These are phyloP conservation scores for Melastoma candidum DNA, from an alignment of 441 rosid species.

Conservation along the genomic window DNA sequence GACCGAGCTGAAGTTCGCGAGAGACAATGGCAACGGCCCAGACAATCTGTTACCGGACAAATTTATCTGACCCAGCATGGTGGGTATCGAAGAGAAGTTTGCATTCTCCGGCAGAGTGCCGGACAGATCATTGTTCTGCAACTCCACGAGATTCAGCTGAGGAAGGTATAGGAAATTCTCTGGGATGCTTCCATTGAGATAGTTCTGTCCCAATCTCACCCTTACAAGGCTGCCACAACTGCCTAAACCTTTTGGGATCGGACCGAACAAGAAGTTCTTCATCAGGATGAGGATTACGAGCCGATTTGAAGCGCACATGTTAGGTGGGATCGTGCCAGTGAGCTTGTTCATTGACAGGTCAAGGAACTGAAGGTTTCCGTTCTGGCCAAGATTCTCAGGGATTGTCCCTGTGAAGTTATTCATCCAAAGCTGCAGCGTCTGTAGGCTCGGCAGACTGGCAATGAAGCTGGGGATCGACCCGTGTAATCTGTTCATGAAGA, in stretches of 20 bases:
- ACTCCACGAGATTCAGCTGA: constrained; percentile 29
- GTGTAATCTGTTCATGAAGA: constrained; percentile 41
- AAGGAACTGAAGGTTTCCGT: constrained; percentile 32
- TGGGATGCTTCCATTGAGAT: constrained; percentile 42
- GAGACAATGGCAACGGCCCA: constrained; percentile 32
- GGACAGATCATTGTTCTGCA: constrained; percentile 35
- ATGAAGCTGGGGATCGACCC: constrained; percentile 38
- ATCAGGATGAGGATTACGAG: constrained; percentile 25
- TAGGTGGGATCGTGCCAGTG: constrained; percentile 34
- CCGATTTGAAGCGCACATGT: constrained; percentile 27
- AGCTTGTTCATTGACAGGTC: constrained; percentile 49
- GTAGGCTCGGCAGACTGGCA: constrained; percentile 31
- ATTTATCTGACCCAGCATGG: constrained; percentile 30
- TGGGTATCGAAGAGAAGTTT: constrained; percentile 31
- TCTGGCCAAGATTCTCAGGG: constrained; percentile 34
- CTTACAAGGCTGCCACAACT: constrained; percentile 32
- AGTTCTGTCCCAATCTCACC: constrained; percentile 40
- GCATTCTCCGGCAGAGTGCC: constrained; percentile 42
- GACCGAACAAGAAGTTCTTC: constrained; percentile 40
- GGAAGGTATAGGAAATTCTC: constrained; percentile 38
- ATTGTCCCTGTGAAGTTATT: constrained; percentile 46
- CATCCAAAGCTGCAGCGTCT: constrained; percentile 36
- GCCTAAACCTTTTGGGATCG: constrained; percentile 32
- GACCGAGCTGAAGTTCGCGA: constrained; percentile 34
- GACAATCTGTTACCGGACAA: constrained; percentile 34